Percentiles rank a stretch among this genome's conserved stretches.
Conservation (phyloP, 2,329 filamentous ascomycete species). For the Lasiodiplodia citricola region DNA sequence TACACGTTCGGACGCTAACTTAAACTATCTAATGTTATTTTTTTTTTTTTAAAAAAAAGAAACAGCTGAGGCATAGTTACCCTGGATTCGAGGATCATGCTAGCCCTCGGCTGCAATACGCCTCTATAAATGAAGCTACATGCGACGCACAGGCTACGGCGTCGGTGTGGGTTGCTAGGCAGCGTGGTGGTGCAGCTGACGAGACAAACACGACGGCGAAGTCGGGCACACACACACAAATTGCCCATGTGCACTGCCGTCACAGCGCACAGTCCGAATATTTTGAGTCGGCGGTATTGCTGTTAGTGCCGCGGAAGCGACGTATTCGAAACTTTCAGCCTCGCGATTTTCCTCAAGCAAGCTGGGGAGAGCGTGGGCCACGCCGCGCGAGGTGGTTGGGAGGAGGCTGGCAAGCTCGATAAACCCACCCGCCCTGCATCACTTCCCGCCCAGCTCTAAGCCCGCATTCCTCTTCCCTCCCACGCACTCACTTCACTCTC, state of each 20-base stretch:
- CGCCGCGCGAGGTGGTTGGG: constrained; percentile 14
- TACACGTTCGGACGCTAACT: no score
- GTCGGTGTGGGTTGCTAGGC: background rate
- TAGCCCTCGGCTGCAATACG: no score
- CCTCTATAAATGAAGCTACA: background rate
- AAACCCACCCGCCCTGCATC: constrained; percentile 23
- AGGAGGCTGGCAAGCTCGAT: constrained; percentile 22
- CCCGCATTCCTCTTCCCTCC: constrained; percentile 15
- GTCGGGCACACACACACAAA: background rate
- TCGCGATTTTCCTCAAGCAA: constrained; percentile 13
- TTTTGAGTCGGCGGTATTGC: background rate
- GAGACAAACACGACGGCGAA: background rate
- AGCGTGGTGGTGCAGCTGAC: background rate
- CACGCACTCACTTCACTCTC: constrained; percentile 4
- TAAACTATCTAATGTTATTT: no score
- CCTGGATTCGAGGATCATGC: no score
- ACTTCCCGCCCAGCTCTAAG: background rate
- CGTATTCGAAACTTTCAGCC: constrained; percentile 12
- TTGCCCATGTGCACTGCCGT: background rate
- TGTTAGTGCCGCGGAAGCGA: background rate
- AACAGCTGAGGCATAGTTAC: no score
- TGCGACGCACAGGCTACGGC: background rate
- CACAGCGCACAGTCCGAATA: background rate
- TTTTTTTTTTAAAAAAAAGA: no score
- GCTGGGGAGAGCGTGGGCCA: constrained; percentile 16